phyloP scores from a whole-genome alignment of 2,329 filamentous ascomycete genomes.

The Alternaria panax region DNA sequence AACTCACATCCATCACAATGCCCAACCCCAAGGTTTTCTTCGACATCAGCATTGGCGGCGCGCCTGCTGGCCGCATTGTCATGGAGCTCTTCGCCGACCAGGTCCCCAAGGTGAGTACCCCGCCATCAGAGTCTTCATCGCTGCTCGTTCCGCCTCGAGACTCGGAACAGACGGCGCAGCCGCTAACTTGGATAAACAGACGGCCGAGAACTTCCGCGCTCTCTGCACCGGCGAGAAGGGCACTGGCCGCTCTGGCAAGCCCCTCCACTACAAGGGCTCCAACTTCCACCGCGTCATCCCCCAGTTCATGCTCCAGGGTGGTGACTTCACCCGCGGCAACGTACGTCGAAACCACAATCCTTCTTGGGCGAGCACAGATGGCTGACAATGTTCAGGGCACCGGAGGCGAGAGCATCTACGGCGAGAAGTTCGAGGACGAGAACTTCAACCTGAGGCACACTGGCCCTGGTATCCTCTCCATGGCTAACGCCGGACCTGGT shows the following conservation, averaged over 20 bases:
- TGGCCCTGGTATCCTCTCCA: conserved; percentile 89
- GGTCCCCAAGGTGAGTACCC: conserved; percentile 68
- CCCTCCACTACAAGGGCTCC: conserved; percentile 89
- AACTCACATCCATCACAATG: conserved; percentile 33
- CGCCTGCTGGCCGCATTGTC: conserved; percentile 76
- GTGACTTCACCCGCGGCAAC: conserved; percentile 93
- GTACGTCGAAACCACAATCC: conserved; percentile 61
- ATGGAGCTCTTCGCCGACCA: conserved; percentile 74
- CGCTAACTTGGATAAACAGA: conserved; percentile 58
- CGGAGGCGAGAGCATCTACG: conserved; percentile 95
- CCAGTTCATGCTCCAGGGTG: conserved; percentile 97
- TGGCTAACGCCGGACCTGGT: conserved; percentile 90
- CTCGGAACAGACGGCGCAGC: not conserved
- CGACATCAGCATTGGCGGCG: conserved; percentile 81
- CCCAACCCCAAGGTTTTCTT: conserved; percentile 80
- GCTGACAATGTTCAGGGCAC: conserved; percentile 50
- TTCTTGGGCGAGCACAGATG: not conserved
- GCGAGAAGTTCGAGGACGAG: conserved; percentile 95
- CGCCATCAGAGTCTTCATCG: conserved; percentile 27
- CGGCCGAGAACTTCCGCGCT: conserved; percentile 91
- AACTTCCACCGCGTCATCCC: conserved; percentile 96
- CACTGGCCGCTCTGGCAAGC: conserved; percentile 78
- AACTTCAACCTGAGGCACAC: conserved; percentile 93
- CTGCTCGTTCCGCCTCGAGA: not conserved
- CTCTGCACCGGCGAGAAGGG: conserved; percentile 97